Conservation (phyloP, 2,329 filamentous ascomycete species). For the Microthyrium microscopicum region DNA sequence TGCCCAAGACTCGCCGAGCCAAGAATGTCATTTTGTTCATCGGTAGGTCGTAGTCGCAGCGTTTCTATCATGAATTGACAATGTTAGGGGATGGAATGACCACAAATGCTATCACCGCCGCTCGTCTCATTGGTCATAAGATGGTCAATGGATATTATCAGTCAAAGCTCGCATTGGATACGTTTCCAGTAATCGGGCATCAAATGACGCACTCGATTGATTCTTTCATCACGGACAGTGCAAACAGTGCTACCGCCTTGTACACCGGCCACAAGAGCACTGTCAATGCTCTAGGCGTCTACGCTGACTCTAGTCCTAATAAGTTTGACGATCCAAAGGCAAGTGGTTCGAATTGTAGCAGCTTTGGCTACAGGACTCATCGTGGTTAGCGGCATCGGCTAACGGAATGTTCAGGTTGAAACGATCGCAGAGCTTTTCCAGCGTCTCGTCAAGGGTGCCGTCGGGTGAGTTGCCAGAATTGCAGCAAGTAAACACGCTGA, state of each 20-base stretch:
- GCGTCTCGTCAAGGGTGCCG: constrained; percentile 45
- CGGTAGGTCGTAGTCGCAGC: too few relatives aligned
- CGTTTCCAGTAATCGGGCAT: constrained; percentile 73
- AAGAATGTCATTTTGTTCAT: constrained; percentile 83
- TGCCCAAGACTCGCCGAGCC: constrained; percentile 52
- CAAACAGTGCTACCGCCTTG: constrained; percentile 67
- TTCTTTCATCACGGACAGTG: constrained; percentile 71
- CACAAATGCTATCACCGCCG: constrained; percentile 58
- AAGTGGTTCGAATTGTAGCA: too few relatives aligned
- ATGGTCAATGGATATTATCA: constrained; percentile 74
- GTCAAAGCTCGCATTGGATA: constrained; percentile 53
- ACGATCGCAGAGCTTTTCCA: constrained; percentile 64
- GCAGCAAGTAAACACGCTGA: too few relatives aligned
- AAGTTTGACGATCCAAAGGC: constrained; percentile 73
- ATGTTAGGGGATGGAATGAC: constrained; percentile 45
- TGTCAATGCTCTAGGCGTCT: constrained; percentile 69
- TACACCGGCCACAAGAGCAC: constrained; percentile 74
- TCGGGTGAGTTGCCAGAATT: too few relatives aligned
- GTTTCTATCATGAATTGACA: too few relatives aligned
- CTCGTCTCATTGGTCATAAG: constrained; percentile 66
- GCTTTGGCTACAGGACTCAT: too few relatives aligned
- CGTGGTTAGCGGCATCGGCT: too few relatives aligned
- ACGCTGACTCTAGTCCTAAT: constrained; percentile 58
- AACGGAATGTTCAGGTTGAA: too few relatives aligned
- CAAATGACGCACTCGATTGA: constrained; percentile 82